A percentile compares a stretch with the other conserved stretches of the same genome.
phyloP scores from a whole-genome alignment of 2,329 filamentous ascomycete genomes.

The Rosellinia necatrix region DNA sequence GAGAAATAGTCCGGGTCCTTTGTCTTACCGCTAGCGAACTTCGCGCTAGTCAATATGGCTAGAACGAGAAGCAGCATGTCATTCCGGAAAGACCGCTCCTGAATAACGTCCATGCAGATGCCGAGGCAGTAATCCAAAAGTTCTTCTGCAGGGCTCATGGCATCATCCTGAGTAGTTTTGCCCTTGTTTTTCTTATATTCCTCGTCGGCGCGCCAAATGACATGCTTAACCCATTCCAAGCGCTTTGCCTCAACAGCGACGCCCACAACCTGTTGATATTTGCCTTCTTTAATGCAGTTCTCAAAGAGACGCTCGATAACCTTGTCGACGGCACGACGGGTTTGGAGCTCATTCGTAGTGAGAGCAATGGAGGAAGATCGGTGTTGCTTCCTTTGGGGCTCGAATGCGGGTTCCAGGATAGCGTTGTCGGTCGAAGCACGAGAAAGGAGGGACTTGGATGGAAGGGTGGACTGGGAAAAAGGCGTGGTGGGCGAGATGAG shows the following conservation, averaged over 20 bases:
- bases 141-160: slow-evolving; percentile 74
- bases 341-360: slow-evolving; percentile 65
- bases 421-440: slow-evolving; percentile 72
- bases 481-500: slow-evolving; percentile 89
- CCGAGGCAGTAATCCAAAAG: slow-evolving; percentile 95
- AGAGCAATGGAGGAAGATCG: slow-evolving; percentile 67
- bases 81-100: slow-evolving; percentile 82
- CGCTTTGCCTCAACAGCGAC: slow-evolving; percentile 96
- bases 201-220: slow-evolving; percentile 86
- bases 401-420: slow-evolving; percentile 62
- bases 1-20: slow-evolving; percentile 92
- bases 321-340: slow-evolving; percentile 77
- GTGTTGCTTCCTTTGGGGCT: slow-evolving; percentile 57
- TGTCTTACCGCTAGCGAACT: slow-evolving; percentile 70
- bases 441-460: slow-evolving; percentile 93
- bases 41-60: slow-evolving; percentile 71
- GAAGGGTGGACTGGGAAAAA: slow-evolving; percentile 90
- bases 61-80: slow-evolving; percentile 90
- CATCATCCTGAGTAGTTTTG: slow-evolving; percentile 57
- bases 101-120: slow-evolving; percentile 97
- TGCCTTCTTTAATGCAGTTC: slow-evolving; percentile 80
- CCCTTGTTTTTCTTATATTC: slow-evolving; percentile 76
- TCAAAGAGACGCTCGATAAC: slow-evolving; percentile 92
- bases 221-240: slow-evolving; percentile 80
- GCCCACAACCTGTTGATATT: slow-evolving; percentile 94